These are phyloP conservation scores for Picochlorum sp. DNA, from an alignment of 139 green algal species.

Conservation along the genomic window DNA sequence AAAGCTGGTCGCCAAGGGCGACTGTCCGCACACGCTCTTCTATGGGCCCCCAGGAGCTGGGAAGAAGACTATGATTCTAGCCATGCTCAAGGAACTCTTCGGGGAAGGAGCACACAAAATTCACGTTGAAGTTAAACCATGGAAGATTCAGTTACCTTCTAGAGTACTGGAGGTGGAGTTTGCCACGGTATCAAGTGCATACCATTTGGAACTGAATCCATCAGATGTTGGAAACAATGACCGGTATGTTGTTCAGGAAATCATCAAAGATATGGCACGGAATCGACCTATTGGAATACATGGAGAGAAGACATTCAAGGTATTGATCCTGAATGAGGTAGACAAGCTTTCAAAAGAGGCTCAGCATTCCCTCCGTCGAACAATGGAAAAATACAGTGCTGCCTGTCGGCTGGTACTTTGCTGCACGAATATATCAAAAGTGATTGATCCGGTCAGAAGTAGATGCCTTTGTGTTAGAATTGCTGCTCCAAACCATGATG, in stretches of 20 bases:
- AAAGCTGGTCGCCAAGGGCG: constrained; percentile 75
- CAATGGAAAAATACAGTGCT: constrained; percentile 95
- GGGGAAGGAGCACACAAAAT: constrained; percentile 87
- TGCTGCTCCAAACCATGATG: constrained; percentile 48
- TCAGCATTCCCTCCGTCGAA: constrained; percentile 86
- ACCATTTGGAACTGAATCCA: constrained; percentile 95
- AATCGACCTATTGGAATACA: constrained; percentile 66
- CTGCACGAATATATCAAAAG: constrained; percentile 80
- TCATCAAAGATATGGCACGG: constrained; percentile 97
- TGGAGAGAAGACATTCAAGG: constrained; percentile 33
- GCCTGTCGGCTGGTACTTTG: constrained; percentile 84
- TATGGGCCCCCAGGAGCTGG: constrained; percentile 90
- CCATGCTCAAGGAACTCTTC: constrained; percentile 86
- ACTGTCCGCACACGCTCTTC: constrained; percentile 94
- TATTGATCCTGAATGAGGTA: constrained; percentile 94
- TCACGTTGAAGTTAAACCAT: constrained; percentile 85
- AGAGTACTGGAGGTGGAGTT: constrained; percentile 94
- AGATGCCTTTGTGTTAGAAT: constrained; percentile 90
- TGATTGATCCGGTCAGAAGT: constrained; percentile 86
- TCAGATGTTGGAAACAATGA: constrained; percentile 89
- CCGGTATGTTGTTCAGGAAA: constrained; percentile 83
- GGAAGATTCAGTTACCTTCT: constrained; percentile 81
- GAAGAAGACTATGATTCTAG: constrained; percentile 93
- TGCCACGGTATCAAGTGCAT: constrained; percentile 76
- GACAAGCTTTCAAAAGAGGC: constrained; percentile 81